Conservation (phyloP, 2,329 filamentous ascomycete species). For the Dactylellina drechsleri region DNA sequence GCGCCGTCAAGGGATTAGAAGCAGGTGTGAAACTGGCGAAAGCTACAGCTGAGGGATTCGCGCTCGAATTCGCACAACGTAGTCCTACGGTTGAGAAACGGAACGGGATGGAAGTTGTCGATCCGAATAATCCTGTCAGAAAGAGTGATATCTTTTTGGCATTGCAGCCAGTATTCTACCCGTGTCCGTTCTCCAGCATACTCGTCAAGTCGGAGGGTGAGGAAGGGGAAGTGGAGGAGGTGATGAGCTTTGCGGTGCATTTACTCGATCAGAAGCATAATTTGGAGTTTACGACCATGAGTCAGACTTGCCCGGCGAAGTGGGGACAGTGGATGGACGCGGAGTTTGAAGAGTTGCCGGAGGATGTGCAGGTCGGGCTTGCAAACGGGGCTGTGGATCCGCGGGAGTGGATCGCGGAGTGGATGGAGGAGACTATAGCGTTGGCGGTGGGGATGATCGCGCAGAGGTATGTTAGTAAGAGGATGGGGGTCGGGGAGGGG, state of each 20-base stretch:
- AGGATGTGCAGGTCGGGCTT: conserved; percentile 88
- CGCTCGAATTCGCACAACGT: conserved; percentile 77
- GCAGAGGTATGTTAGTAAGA: conserved; percentile 90
- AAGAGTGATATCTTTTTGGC: conserved; percentile 94
- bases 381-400: conserved; percentile 81
- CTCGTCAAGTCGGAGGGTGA: conserved; percentile 67
- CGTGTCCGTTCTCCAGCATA: conserved; percentile 69
- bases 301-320: conserved; percentile 81
- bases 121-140: conserved; percentile 77
- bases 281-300: conserved; percentile 84
- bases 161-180: conserved; percentile 83
- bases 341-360: conserved; percentile 70
- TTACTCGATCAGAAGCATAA: conserved; percentile 89
- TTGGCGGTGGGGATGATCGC: conserved; percentile 85
- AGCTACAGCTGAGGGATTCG: conserved; percentile 87
- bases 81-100: conserved; percentile 64
- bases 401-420: conserved; percentile 95
- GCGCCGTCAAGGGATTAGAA: conserved; percentile 79
- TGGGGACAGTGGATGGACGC: conserved; percentile 95
- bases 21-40: conserved; percentile 92
- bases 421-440: conserved; percentile 87
- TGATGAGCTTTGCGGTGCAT: conserved; percentile 79
- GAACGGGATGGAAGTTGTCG: conserved; percentile 71
- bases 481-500: conserved; percentile 95
- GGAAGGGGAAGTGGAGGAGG: conserved; percentile 69